Conservation (phyloP, 2,329 filamentous ascomycete genomes). For the Botryotinia narcissicola region DNA sequence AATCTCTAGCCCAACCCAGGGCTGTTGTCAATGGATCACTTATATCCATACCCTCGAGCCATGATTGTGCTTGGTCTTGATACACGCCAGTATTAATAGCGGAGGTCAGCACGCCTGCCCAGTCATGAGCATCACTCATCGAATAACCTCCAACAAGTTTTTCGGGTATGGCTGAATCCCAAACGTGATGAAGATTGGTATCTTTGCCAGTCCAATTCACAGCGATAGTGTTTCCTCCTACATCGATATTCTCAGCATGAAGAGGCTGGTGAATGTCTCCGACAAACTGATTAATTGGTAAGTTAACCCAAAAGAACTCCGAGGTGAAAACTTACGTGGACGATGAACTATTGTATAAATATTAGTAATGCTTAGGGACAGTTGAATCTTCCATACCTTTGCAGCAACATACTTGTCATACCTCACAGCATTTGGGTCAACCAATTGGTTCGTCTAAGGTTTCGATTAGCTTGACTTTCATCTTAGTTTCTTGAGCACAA, state of each 20-base stretch:
- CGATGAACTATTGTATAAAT: slow-evolving; percentile 32
- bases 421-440: slow-evolving; percentile 40
- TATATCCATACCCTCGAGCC: slow-evolving; percentile 58
- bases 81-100: slow-evolving; percentile 59
- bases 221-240: slow-evolving; percentile 66
- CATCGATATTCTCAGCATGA: slow-evolving; percentile 61
- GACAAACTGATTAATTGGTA: slow-evolving; percentile 56
- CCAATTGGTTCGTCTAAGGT: slow-evolving; percentile 33
- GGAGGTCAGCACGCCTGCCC: slow-evolving; percentile 55
- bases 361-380: neutral
- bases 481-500: neutral
- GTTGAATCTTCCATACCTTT: slow-evolving; percentile 42
- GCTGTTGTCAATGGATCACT: slow-evolving; percentile 54
- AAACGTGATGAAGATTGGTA: slow-evolving; percentile 69
- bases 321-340: slow-evolving; percentile 35
- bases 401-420: slow-evolving; percentile 56
- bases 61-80: slow-evolving; percentile 47
- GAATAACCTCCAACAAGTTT: slow-evolving; percentile 58
- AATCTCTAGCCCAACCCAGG: slow-evolving; percentile 62
- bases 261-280: slow-evolving; percentile 69
- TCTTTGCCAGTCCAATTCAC: slow-evolving; percentile 58
- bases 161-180: slow-evolving; percentile 70
- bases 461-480: slow-evolving; percentile 42
- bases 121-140: slow-evolving; percentile 49
- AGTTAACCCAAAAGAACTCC: neutral